Conservation (phyloP, 129 eudicot genomes). For the Flaveria linearis region DNA sequence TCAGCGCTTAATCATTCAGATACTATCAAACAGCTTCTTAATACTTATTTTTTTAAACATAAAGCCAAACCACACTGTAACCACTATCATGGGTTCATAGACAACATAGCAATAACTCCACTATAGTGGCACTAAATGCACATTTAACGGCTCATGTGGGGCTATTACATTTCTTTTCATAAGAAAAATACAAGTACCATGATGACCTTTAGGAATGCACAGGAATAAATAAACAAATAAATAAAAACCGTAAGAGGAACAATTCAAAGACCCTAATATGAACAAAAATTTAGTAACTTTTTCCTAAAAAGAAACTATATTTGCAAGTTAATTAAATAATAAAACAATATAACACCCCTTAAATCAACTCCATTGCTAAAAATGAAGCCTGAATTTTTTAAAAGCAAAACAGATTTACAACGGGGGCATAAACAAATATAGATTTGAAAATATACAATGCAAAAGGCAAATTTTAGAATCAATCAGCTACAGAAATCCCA, state of each 20-base stretch:
- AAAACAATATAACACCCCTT: conserved; percentile 25
- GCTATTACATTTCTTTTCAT: not conserved
- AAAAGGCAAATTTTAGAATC: conserved; percentile 25
- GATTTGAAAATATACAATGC: conserved; percentile 29
- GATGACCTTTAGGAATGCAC: not conserved
- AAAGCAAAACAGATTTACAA: conserved; percentile 1
- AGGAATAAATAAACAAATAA: not conserved
- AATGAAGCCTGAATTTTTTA: conserved; percentile 7
- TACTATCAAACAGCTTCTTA: no score
- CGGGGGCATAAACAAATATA: conserved; percentile 13
- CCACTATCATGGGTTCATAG: not conserved
- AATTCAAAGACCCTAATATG: not conserved
- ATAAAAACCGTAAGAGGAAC: conserved; percentile 7
- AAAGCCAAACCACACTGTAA: not conserved
- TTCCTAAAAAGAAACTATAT: conserved; percentile 16
- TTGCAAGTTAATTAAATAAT: conserved; percentile 25
- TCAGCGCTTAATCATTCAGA: no score
- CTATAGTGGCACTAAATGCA: not conserved
- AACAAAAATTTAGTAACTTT: not conserved
- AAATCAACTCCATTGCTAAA: conserved; percentile 19
- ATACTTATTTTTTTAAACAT: not conserved
- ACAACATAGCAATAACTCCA: conserved; percentile 23
- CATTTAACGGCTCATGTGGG: conserved; percentile 15
- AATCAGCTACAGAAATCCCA: conserved; percentile 45
- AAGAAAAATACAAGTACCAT: not conserved